Evolutionary conservation across 2,329 filamentous ascomycete genomes (phyloP), one percentile per base, ranked within the genome.

Genomic region (Berkeleyomyces rouxiae): DNA sequence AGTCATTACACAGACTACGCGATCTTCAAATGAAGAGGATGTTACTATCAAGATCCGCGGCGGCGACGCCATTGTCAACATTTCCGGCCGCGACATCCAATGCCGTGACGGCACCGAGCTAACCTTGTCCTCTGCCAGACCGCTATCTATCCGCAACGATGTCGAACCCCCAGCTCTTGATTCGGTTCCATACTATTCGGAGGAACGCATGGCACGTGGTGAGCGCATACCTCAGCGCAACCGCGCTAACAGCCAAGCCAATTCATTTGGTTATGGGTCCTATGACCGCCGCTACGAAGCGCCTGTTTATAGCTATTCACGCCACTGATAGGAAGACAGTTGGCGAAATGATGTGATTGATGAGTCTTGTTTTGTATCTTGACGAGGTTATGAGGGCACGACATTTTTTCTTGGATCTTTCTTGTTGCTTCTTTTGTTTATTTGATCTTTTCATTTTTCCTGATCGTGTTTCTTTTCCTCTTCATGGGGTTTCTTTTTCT

Each of bases 11-110:
- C 77, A 80, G 47, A 81, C 82, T 7, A 85, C 82, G 3, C 74
- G 79, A 42, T 81, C 79, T 6, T 74, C 71, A 2, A 66, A 66
- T 13, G 78, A 81, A 62, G 81, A 84, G 44, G 81, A 84, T 65
- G 74, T 84, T 63, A 85, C 81, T 13, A 84, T 85, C 70, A 81
- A 81, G 66, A 75, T 85, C 57, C 79, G 76, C 33, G 80, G 80
- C 10, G 80, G 80, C 10, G 75, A 74, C 40, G 78, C 80, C n/a
- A 74, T 78, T 31, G 77, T 85, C 63, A 78, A 79, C 66, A 75
- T 83, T 36, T 78, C 78, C 44, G 78, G 78, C 37, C 75, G 81
- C 7, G 79, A 82, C 69, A 82, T 85, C 67, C 77, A 81, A 67
- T 83, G 80, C 69, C 74, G 70, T 46, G 79, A 82, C 59, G 82